A percentile compares a stretch with the other conserved stretches of the same genome.
Conservation (phyloP, 176 grass and related monocot genomes). For the Cenchrus fungigraminus region DNA sequence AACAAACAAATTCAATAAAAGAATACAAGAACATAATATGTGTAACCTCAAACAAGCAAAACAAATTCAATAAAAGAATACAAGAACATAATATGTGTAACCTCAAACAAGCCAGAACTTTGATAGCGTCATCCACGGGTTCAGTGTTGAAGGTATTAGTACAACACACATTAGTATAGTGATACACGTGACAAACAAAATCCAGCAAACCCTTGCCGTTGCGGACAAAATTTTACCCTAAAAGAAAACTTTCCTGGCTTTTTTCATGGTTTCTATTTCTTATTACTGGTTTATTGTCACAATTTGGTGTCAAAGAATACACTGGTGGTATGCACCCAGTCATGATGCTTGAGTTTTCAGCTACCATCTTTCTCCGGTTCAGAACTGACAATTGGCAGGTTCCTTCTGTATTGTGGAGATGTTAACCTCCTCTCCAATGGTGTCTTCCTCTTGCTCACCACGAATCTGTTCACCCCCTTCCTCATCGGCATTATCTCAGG, state of each 20-base stretch:
- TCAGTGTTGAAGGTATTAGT: conserved; percentile 11
- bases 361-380: conserved; percentile 65
- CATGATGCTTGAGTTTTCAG: conserved; percentile 33
- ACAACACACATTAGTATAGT: conserved; percentile 21
- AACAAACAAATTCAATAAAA: not conserved
- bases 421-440: conserved; percentile 89
- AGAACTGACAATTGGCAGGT: conserved; percentile 69
- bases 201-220: not conserved
- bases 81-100: not conserved
- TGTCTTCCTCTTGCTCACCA: conserved; percentile 95
- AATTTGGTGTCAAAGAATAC: conserved; percentile 24
- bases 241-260: conserved; percentile 25
- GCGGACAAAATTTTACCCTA: conserved; percentile 31
- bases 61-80: not conserved
- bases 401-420: conserved; percentile 77
- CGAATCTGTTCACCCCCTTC: conserved; percentile 95
- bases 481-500: conserved; percentile 99
- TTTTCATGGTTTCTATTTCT: not conserved
- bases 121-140: not conserved
- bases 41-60: not conserved
- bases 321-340: not conserved
- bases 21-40: not conserved
- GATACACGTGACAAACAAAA: conserved; percentile 24
- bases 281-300: conserved; percentile 19
- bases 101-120: conserved; percentile 2